phyloP scores from a whole-genome alignment of 306 rosid species.

The Luffa acutangula region DNA sequence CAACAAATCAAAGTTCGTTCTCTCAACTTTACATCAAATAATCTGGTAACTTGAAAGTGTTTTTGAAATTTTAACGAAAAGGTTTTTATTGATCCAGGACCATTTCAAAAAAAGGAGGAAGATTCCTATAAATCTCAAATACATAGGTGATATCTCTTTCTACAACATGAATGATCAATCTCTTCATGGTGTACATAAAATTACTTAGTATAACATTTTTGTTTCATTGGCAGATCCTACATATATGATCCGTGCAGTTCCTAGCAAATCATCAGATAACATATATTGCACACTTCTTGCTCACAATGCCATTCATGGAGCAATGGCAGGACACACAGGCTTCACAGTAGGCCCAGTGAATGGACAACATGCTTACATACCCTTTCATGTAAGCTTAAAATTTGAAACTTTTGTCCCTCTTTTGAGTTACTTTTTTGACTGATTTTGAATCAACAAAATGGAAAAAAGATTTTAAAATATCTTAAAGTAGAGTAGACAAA shows the following conservation, averaged over 20 bases:
- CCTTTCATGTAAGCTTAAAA: slow-evolving; percentile 41
- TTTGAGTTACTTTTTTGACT: background rate
- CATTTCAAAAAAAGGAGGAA: slow-evolving; percentile 30
- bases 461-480: no score
- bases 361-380: slow-evolving; percentile 56
- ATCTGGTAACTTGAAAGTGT: background rate
- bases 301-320: slow-evolving; percentile 64
- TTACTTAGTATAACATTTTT: background rate
- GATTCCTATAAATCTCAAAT: slow-evolving; percentile 45
- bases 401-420: background rate
- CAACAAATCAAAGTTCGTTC: slow-evolving; percentile 43
- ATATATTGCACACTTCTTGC: slow-evolving; percentile 63
- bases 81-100: slow-evolving; percentile 18
- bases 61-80: background rate
- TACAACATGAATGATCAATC: no score
- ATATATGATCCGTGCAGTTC: slow-evolving; percentile 70
- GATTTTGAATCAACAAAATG: no score
- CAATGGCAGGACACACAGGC: slow-evolving; percentile 70
- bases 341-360: slow-evolving; percentile 60
- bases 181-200: background rate
- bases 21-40: background rate
- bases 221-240: slow-evolving; percentile 53
- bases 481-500: background rate
- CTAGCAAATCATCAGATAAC: slow-evolving; percentile 66
- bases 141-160: slow-evolving; percentile 33